Evolutionary conservation across 202 grass and related monocot species (phyloP), one percentile per base, ranked within the genome.

Genomic region (Setaria italica): DNA sequence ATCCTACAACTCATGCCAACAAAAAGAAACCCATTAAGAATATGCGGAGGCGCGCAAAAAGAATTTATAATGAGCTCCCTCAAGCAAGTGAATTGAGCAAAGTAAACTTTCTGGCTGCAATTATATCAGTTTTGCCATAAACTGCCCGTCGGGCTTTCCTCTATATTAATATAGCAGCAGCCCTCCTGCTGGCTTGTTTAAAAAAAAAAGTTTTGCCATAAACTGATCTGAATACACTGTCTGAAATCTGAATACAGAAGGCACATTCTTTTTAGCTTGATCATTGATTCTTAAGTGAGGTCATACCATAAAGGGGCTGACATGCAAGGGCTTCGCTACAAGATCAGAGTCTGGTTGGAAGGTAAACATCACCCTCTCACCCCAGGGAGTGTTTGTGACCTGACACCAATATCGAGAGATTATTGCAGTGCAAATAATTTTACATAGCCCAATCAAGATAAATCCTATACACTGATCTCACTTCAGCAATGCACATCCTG

Each of bases 361-460:
- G 50, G 89, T 89, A 56, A 98, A 94, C 54, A 87, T 72, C 53
- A 91, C 93, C 79, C 88, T 90, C 88, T 95, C 96, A 17, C 93
- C 91, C 93, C 93, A 98, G 2, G 96, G 93, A 76, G 96, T 98
- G 45, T 98, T 98, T 82, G 96, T 95, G 37, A 98, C 96, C 96
- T 95, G 83, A 78, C 53, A 68, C 30, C 9, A 34, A 62, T 15
- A 55, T 13, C 19, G 79, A 19, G 34, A 58, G 13, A 19, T 79
- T 30, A 48, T 8, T 56, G 45, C 79, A 48, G 9, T 41, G 19
- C 34, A 51, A 42, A 45, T 7, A 68, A 69, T 64, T 60, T 45
- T 33, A 0, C 13, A 43, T 20, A 51, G 65, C 16, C 4, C 30
- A 73, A 79, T 47, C 0, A 14, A 74, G 1, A 76, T 21, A 3